These are phyloP conservation scores for Linaria vulgaris DNA, from an alignment of 257 asterid genomes.

Conservation along the genomic window DNA sequence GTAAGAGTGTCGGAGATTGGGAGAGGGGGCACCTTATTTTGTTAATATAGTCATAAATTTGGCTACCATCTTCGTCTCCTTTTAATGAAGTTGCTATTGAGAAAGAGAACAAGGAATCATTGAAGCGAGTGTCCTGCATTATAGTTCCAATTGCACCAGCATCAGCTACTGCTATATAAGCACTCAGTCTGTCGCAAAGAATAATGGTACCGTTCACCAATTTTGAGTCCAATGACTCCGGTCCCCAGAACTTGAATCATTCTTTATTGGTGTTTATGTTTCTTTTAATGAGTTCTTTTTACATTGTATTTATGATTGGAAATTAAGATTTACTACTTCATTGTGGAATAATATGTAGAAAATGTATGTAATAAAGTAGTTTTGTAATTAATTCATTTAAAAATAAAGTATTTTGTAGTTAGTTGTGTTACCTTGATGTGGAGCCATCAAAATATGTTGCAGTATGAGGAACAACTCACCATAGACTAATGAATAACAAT, in stretches of 20 bases:
- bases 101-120: slow-evolving; percentile 45
- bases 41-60: slow-evolving; percentile 39
- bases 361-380: too few relatives aligned
- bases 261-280: background rate
- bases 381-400: too few relatives aligned
- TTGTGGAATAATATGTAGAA: too few relatives aligned
- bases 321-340: background rate
- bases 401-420: too few relatives aligned
- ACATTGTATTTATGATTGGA: too few relatives aligned
- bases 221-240: slow-evolving; percentile 37
- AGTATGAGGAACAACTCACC: slow-evolving; percentile 41
- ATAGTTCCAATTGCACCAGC: slow-evolving; percentile 58
- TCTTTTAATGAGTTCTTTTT: too few relatives aligned
- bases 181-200: slow-evolving; percentile 40
- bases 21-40: slow-evolving; percentile 30
- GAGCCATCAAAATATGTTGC: slow-evolving; percentile 32
- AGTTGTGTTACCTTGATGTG: slow-evolving; percentile 36
- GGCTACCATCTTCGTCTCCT: slow-evolving; percentile 33
- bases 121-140: slow-evolving; percentile 32
- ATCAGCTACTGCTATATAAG: slow-evolving; percentile 17
- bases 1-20: too few relatives aligned
- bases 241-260: slow-evolving; percentile 39
- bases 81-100: slow-evolving; percentile 51
- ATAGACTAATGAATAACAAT: slow-evolving; percentile 37
- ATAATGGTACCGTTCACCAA: slow-evolving; percentile 46